These are phyloP conservation scores for Saksenaea oblongispora DNA, from an alignment of 371 early-diverging fungal species.

Conservation along the genomic window DNA sequence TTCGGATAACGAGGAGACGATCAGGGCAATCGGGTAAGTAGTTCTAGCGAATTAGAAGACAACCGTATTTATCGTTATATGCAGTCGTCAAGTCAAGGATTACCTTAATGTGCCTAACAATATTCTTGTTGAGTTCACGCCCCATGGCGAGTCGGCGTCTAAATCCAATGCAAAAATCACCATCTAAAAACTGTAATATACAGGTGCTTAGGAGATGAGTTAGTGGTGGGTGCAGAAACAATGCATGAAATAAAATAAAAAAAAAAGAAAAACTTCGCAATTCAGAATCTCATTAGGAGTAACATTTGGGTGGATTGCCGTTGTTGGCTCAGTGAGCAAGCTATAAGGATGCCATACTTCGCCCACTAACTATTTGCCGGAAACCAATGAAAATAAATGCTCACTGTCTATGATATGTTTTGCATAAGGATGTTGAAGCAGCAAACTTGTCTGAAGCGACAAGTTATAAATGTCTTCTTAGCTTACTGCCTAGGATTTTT, in stretches of 20 bases:
- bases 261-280: neutral
- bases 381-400: no score
- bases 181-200: neutral
- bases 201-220: neutral
- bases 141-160: conserved; percentile 33
- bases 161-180: conserved; percentile 4
- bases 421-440: no score
- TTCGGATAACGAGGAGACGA: conserved; percentile 31
- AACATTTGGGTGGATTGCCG: neutral
- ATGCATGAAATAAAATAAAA: neutral
- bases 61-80: neutral
- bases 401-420: no score
- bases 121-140: conserved; percentile 44
- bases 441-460: no score
- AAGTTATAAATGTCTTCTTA: no score
- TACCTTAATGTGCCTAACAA: conserved; percentile 45
- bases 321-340: no score
- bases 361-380: no score
- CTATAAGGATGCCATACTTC: no score
- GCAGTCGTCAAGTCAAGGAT: conserved; percentile 58
- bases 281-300: neutral
- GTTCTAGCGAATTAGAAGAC: neutral
- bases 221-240: neutral
- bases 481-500: no score
- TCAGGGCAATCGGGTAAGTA: neutral